phyloP scores from a whole-genome alignment of 805 yeast species.

The Candida sanyiensis region DNA sequence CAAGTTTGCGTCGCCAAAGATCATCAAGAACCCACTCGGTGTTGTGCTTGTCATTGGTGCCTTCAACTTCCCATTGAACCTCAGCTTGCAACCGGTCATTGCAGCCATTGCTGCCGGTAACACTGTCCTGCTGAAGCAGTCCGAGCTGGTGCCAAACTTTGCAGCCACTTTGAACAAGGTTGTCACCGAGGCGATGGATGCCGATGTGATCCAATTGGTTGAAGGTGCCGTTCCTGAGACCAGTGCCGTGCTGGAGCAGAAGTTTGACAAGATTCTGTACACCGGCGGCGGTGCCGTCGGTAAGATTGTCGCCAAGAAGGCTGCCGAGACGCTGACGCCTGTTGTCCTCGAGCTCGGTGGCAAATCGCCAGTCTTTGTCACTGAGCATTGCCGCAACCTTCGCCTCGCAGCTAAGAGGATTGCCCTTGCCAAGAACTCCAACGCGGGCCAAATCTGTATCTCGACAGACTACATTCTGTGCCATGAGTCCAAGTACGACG shows the following conservation, averaged over 20 bases:
- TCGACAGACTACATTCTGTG: conserved; percentile 79
- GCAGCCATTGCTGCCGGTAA: conserved; percentile 88
- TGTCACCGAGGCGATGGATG: conserved; percentile 47
- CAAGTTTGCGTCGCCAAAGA: conserved; percentile 15
- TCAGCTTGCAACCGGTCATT: conserved; percentile 59
- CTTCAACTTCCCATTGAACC: conserved; percentile 70
- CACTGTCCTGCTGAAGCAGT: conserved; percentile 44
- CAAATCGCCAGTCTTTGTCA: conserved; percentile 76
- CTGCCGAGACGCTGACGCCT: conserved; percentile 84
- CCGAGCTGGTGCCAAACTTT: conserved; percentile 63
- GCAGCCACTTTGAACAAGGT: conserved; percentile 51
- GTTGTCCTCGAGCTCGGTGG: conserved; percentile 84
- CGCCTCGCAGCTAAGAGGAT: conserved; percentile 53
- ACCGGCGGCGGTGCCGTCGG: conserved; percentile 84
- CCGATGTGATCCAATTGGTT: conserved; percentile 53
- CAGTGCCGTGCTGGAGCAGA: conserved; percentile 47
- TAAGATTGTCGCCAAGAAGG: conserved; percentile 66
- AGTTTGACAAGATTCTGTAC: conserved; percentile 77
- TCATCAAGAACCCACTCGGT: conserved; percentile 45
- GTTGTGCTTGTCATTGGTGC: conserved; percentile 69
- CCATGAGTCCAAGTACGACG: conserved; percentile 50
- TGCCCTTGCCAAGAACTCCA: conserved; percentile 71
- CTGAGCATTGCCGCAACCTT: conserved; percentile 43
- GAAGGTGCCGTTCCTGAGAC: conserved; percentile 71
- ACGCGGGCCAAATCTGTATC: conserved; percentile 88